Evolutionary conservation across 805 yeast genomes (phyloP).

Genomic region (Metschnikowia drakensbergensis): DNA sequence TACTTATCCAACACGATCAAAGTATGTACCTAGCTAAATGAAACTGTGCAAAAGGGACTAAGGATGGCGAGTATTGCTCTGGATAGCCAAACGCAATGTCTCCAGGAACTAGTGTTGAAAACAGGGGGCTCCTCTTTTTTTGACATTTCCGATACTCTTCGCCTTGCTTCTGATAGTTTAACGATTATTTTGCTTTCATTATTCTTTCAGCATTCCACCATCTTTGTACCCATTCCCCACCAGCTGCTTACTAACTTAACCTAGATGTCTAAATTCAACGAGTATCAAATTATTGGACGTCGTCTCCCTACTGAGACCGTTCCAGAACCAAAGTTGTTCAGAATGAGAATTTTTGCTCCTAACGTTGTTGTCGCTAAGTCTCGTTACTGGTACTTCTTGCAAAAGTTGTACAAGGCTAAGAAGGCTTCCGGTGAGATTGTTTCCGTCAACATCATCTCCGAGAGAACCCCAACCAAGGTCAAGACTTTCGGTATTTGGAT

Average conservation of each 20-base stretch:
- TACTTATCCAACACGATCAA: constrained; percentile 15
- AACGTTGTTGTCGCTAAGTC: constrained; percentile 99
- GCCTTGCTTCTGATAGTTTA: background rate
- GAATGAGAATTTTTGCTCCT: constrained; percentile 99
- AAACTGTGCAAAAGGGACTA: background rate
- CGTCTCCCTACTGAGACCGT: constrained; percentile 98
- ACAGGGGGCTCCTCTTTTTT: background rate
- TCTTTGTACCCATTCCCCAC: background rate
- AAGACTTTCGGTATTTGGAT: constrained; percentile 99
- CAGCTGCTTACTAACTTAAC: constrained; percentile 13
- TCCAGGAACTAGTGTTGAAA: background rate
- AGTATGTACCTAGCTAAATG: constrained; percentile 10
- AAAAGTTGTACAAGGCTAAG: constrained; percentile 98
- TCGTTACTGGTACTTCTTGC: constrained; percentile 99
- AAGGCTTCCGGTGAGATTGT: constrained; percentile 99
- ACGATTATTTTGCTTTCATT: background rate
- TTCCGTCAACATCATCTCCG: constrained; percentile 84
- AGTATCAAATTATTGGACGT: constrained; percentile 99
- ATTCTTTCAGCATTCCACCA: background rate
- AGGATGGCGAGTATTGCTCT: too few relatives aligned
- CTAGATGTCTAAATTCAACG: constrained; percentile 91
- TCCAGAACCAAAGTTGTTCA: constrained; percentile 99
- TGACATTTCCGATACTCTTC: too few relatives aligned
- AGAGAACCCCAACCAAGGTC: constrained; percentile 97
- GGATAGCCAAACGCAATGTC: too few relatives aligned